phyloP scores from a whole-genome alignment of 192 early-diverging fungal species.

The Pecoramyces ruminantium region DNA sequence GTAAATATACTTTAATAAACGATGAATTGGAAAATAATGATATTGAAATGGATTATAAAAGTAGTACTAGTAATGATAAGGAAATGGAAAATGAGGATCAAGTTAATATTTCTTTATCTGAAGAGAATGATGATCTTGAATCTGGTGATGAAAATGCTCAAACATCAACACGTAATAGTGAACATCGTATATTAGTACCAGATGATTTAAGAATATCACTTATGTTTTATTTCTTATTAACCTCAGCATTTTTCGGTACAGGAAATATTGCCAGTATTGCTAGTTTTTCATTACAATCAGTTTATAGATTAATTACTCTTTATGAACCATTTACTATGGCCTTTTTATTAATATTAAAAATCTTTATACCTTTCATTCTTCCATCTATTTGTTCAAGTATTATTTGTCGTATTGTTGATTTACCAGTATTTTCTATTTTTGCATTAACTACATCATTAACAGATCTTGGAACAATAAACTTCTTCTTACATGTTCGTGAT shows the following conservation, averaged over 20 bases:
- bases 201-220: conserved; percentile 42
- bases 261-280: conserved; percentile 80
- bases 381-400: conserved; percentile 62
- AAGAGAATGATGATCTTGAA: conserved; percentile 8
- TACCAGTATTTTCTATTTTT: conserved; percentile 77
- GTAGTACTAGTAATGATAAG: too few relatives aligned
- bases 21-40: too few relatives aligned
- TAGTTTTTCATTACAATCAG: conserved; percentile 71
- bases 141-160: conserved; percentile 1
- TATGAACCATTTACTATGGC: conserved; percentile 87
- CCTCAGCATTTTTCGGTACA: conserved; percentile 90
- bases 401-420: conserved; percentile 49
- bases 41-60: too few relatives aligned
- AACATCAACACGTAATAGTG: conserved; percentile 6
- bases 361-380: conserved; percentile 88
- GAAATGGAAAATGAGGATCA: too few relatives aligned
- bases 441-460: conserved; percentile 69
- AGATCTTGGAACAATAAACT: conserved; percentile 89
- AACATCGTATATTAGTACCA: conserved; percentile 18
- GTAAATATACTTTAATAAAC: too few relatives aligned
- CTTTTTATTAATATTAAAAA: conserved; percentile 65
- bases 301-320: conserved; percentile 76
- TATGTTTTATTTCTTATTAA: conserved; percentile 78
- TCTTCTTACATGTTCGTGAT: conserved; percentile 86
- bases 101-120: not conserved